phyloP scores from a whole-genome alignment of 306 rosid genomes.

The Vachellia collinsii region DNA sequence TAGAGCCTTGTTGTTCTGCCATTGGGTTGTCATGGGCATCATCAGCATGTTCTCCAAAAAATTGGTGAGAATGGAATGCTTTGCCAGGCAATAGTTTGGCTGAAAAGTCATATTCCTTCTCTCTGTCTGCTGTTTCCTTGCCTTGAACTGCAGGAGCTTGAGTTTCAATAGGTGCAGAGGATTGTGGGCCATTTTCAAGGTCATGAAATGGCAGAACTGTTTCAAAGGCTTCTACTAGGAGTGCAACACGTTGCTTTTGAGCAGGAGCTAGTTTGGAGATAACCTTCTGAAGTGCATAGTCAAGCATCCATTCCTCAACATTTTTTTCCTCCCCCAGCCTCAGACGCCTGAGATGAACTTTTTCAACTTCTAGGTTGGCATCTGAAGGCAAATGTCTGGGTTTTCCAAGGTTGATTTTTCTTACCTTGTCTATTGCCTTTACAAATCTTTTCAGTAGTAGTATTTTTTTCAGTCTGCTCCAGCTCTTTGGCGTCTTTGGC shows the following conservation, averaged over 20 bases:
- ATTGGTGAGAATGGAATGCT: constrained; percentile 31
- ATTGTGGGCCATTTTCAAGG: constrained; percentile 37
- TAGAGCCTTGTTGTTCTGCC: constrained; percentile 37
- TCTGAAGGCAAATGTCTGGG: constrained; percentile 48
- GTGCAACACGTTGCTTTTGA: constrained; percentile 74
- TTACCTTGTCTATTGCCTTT: constrained; percentile 81
- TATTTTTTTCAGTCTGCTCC: constrained; percentile 80
- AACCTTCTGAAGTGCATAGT: constrained; percentile 82
- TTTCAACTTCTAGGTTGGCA: constrained; percentile 55
- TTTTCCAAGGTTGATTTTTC: constrained; percentile 46
- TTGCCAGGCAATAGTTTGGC: constrained; percentile 36
- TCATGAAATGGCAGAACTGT: constrained; percentile 65
- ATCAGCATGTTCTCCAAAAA: constrained; percentile 33
- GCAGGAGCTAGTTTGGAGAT: constrained; percentile 74
- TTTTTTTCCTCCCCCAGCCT: constrained; percentile 56
- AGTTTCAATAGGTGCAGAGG: constrained; percentile 38
- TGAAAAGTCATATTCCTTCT: constrained; percentile 19
- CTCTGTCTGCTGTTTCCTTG: constrained; percentile 28
- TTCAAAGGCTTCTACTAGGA: constrained; percentile 85
- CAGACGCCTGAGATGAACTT: constrained; percentile 62
- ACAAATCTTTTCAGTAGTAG: constrained; percentile 80
- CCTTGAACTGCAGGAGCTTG: constrained; percentile 43
- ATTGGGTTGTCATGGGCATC: constrained; percentile 25
- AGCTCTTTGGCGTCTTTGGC: constrained; percentile 55
- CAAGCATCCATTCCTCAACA: constrained; percentile 93